These are phyloP conservation scores for Tulasnella sp. DNA, from an alignment of 768 basidiomycete genomes.

Conservation along the genomic window DNA sequence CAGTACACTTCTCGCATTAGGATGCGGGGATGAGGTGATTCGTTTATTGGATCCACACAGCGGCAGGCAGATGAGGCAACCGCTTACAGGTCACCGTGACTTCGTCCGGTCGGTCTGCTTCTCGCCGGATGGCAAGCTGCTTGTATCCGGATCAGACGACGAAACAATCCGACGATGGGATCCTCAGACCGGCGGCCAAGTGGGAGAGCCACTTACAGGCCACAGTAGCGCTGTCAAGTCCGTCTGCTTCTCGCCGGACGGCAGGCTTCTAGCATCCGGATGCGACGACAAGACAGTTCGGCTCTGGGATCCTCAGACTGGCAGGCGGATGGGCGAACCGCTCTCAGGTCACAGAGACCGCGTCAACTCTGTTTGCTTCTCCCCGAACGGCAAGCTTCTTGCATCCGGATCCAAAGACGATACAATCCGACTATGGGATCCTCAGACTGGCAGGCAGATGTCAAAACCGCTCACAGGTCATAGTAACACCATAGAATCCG, in stretches of 20 bases:
- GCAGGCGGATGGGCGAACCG: background rate
- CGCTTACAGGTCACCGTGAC: background rate
- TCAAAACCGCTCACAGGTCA: background rate
- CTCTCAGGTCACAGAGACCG: background rate
- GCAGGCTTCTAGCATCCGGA: background rate
- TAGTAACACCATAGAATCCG: background rate
- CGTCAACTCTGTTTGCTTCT: background rate
- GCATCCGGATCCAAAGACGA: background rate
- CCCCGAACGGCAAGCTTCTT: background rate
- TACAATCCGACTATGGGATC: background rate
- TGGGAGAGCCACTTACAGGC: background rate
- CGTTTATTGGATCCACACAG: background rate
- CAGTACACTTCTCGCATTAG: background rate
- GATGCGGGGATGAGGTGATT: background rate
- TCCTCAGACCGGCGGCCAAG: background rate
- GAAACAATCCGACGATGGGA: constrained; percentile 8
- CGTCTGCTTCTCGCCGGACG: background rate
- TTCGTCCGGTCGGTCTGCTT: background rate
- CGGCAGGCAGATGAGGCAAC: background rate
- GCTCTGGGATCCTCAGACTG: background rate
- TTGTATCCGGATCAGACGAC: background rate
- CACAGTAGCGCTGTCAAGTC: background rate
- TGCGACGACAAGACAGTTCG: background rate
- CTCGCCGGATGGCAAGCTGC: background rate
- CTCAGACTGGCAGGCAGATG: background rate